These are phyloP conservation scores for Raphanus sativus DNA, from an alignment of 345 rosid species.

Conservation along the genomic window DNA sequence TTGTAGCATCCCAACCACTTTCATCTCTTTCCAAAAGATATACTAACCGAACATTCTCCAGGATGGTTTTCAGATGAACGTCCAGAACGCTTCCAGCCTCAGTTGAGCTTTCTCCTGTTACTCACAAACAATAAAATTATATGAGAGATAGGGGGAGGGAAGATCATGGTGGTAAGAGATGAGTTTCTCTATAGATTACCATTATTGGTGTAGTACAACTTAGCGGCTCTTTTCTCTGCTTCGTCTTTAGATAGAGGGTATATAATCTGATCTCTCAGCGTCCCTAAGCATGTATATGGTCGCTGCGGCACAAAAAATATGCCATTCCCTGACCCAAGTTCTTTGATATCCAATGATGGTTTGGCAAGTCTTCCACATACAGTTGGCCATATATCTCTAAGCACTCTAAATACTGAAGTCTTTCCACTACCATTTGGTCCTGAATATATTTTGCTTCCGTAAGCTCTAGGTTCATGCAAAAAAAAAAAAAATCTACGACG, in stretches of 20 bases:
- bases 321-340: constrained; percentile 60
- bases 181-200: constrained; percentile 42
- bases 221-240: constrained; percentile 55
- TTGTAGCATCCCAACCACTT: constrained; percentile 78
- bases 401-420: constrained; percentile 93
- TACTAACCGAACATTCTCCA: constrained; percentile 75
- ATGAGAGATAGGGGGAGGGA: background rate
- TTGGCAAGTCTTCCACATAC: constrained; percentile 73
- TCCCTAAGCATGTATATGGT: constrained; percentile 96
- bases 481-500: too few species aligned
- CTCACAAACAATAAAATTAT: background rate
- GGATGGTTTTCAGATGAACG: constrained; percentile 56
- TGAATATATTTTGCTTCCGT: constrained; percentile 38
- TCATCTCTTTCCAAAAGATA: constrained; percentile 89
- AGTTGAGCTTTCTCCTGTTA: constrained; percentile 46
- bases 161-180: too few species aligned
- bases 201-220: constrained; percentile 44
- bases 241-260: constrained; percentile 90
- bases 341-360: constrained; percentile 62
- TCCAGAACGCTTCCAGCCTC: constrained; percentile 53
- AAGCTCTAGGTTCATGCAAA: constrained; percentile 26
- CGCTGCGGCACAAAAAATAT: constrained; percentile 91
- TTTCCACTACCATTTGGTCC: constrained; percentile 99
- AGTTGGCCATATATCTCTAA: constrained; percentile 91
- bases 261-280: constrained; percentile 96